Evolutionary conservation across 148 eudicot genomes (phyloP).

Genomic region (Bassia scoparia): DNA sequence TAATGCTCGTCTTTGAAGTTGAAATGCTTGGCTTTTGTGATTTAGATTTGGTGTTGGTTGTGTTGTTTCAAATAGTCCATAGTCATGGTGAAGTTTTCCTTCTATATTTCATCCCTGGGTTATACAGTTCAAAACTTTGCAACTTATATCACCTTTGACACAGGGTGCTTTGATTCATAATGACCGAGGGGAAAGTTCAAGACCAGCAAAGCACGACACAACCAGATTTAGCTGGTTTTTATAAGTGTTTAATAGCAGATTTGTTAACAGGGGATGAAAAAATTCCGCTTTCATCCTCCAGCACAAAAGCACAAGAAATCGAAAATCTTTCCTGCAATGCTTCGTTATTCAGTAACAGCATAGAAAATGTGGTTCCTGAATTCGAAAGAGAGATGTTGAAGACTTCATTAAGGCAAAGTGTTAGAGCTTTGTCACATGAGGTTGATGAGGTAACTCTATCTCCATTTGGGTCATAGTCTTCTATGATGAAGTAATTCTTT

Average conservation of each 20-base stretch:
- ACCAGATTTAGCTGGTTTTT: constrained; percentile 63
- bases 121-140: not conserved
- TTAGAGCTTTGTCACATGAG: constrained; percentile 42
- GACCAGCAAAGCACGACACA: constrained; percentile 29
- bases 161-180: constrained; percentile 22
- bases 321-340: constrained; percentile 18
- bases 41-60: too few species aligned
- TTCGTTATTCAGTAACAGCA: constrained; percentile 38
- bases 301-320: constrained; percentile 21
- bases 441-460: constrained; percentile 60
- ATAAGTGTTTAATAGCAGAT: constrained; percentile 37
- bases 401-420: constrained; percentile 50
- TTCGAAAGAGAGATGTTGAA: constrained; percentile 47
- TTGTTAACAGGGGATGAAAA: constrained; percentile 43
- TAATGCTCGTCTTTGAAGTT: too few species aligned
- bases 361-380: constrained; percentile 43
- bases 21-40: too few species aligned
- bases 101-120: not conserved
- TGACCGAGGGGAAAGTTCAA: constrained; percentile 39
- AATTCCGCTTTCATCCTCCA: constrained; percentile 27
- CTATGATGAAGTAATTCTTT: not conserved
- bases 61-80: too few species aligned
- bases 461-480: not conserved
- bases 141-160: constrained; percentile 11
- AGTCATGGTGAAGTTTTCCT: not conserved